Evolutionary conservation across 768 basidiomycete species (phyloP), one percentile per base, ranked within the genome.

Genomic region (Vararia minispora): DNA sequence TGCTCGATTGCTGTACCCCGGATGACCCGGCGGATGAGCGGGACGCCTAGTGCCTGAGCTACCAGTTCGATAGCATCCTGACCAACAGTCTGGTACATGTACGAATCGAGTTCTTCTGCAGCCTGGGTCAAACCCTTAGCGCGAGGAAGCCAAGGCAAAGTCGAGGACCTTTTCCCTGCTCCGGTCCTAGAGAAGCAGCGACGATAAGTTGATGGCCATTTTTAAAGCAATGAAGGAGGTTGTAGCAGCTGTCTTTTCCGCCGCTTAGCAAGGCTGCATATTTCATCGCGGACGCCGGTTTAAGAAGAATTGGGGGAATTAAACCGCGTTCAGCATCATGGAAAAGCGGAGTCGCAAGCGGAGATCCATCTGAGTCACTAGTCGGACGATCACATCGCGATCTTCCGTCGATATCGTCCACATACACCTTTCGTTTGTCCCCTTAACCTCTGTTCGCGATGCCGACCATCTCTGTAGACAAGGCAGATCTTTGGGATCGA

Each of bases 81-180:
- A 1, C 92, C 95, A 20, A 99, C 92, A n/a, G 94, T 97, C 58
- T 99, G 95, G 59, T 97, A 99, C 58, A 99, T 69, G 63, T 90
- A 98, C 17, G 92, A 97, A 59, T 99, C 92, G 52, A 98, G 75
- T 66, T 99, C 95, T 67, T 98, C 95, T 95, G 58, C n/a, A 30
- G 44, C 38, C 41, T 47, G 42, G 48, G 47, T 40, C 33, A 35
- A 44, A 42, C 48, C 48, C 37, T 48, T 40, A 25, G 5, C 17
- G 34, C 48, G 52, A 47, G 45, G 37, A 30, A 36, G 50, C 38
- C 38, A 39, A 41, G 42, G 29, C 32, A 12, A 17, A 18, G 42
- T 17, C 42, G 22, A 72, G 52, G 49, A 91, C 94, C 92, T 76
- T 81, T 84, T 50, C 89, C 92, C 41, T 68, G 62, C 45, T 69